Conservation (phyloP, 2,329 filamentous ascomycete species). For the Aureobasidium sp. region DNA sequence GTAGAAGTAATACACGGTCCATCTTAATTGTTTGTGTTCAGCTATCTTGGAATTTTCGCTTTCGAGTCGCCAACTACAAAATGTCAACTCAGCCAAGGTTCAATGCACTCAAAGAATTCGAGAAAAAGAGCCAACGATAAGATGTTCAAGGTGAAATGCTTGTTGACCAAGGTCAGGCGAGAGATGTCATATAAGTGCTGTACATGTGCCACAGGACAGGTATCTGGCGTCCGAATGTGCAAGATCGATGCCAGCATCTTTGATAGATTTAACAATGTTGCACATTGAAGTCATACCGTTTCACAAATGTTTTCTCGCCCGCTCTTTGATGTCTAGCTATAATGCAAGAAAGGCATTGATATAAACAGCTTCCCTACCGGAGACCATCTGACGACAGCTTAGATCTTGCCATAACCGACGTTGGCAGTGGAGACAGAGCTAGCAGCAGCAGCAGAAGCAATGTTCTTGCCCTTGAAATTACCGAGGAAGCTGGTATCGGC, state of each 20-base stretch:
- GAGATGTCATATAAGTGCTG: too few relatives aligned
- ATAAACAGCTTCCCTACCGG: too few relatives aligned
- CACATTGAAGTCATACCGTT: too few relatives aligned
- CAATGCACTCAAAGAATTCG: too few relatives aligned
- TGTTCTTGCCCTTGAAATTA: constrained; percentile 48
- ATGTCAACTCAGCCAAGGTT: not conserved
- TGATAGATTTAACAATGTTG: not conserved
- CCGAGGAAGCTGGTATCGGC: constrained; percentile 43
- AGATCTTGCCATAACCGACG: constrained; percentile 41
- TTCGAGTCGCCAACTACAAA: not conserved
- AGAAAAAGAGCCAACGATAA: too few relatives aligned
- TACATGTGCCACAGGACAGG: too few relatives aligned
- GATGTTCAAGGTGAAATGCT: too few relatives aligned
- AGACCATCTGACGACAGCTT: not conserved
- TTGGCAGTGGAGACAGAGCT: constrained; percentile 27
- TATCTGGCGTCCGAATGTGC: too few relatives aligned
- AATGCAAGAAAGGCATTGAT: too few relatives aligned
- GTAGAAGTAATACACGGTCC: too few relatives aligned
- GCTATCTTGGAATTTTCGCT: not conserved
- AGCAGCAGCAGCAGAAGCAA: constrained; percentile 40
- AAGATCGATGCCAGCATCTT: too few relatives aligned
- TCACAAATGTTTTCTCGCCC: not conserved
- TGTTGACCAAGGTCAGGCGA: too few relatives aligned
- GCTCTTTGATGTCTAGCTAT: not conserved
- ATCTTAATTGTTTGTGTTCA: not conserved